Conservation (phyloP, 306 rosid genomes). For the Erythrophleum fordii region DNA sequence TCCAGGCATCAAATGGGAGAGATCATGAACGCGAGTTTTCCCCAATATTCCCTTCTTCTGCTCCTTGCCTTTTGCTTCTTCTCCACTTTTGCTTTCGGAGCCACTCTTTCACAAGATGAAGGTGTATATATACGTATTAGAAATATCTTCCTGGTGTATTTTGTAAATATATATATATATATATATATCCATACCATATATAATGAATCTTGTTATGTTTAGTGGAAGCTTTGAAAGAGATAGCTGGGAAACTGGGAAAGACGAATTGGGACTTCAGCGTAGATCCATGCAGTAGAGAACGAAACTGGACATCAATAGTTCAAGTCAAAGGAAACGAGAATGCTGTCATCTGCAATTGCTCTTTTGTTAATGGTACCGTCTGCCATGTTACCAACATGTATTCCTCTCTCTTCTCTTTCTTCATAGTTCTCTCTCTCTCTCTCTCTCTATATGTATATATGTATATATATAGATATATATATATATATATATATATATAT, state of each 20-base stretch:
- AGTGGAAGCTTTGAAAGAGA: conserved; percentile 53
- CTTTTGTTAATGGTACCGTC: conserved; percentile 8
- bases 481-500: too few relatives aligned
- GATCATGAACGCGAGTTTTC: neutral
- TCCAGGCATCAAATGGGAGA: too few relatives aligned
- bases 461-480: too few relatives aligned
- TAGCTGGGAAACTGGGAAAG: conserved; percentile 59
- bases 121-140: conserved; percentile 24
- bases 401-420: neutral
- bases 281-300: conserved; percentile 57
- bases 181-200: neutral
- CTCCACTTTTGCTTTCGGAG: conserved; percentile 31
- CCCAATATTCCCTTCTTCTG: conserved; percentile 4
- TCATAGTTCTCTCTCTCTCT: too few relatives aligned
- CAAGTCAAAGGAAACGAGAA: too few relatives aligned
- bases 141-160: too few relatives aligned
- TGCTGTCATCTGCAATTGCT: conserved; percentile 48
- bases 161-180: neutral
- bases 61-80: conserved; percentile 27
- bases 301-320: conserved; percentile 36
- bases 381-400: conserved; percentile 67
- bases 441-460: too few relatives aligned
- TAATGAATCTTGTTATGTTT: neutral
- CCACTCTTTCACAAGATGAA: conserved; percentile 46
- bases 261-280: conserved; percentile 50